Conservation (phyloP, 768 basidiomycete species). For the Calvatia gigantea region DNA sequence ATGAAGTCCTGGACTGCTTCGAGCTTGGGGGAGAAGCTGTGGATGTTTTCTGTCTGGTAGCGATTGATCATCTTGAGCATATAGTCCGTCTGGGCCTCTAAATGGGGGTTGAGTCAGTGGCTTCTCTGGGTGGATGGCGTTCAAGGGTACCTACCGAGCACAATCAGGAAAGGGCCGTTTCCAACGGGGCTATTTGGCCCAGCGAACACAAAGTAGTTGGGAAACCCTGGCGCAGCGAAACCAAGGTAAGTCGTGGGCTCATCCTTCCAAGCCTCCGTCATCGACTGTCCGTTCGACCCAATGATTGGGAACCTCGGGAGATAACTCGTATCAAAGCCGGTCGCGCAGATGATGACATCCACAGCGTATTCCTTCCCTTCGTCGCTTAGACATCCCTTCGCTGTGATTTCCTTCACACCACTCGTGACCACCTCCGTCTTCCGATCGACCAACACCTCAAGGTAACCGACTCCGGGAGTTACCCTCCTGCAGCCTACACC, state of each 20-base stretch:
- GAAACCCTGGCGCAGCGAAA: slow-evolving; percentile 24
- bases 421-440: slow-evolving; percentile 26
- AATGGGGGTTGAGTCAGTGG: neutral
- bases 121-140: neutral
- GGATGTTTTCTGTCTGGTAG: slow-evolving; percentile 30
- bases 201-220: slow-evolving; percentile 26
- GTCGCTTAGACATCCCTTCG: slow-evolving; percentile 20
- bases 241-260: slow-evolving; percentile 25
- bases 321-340: slow-evolving; percentile 29
- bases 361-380: slow-evolving; percentile 24
- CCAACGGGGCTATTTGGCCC: slow-evolving; percentile 29
- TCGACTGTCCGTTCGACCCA: slow-evolving; percentile 20
- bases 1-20: slow-evolving; percentile 29
- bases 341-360: slow-evolving; percentile 30
- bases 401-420: slow-evolving; percentile 24
- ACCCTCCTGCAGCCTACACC: slow-evolving; percentile 28
- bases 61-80: slow-evolving; percentile 25
- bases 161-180: slow-evolving; percentile 23
- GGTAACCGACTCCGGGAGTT: slow-evolving; percentile 27
- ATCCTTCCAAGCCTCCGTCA: slow-evolving; percentile 26
- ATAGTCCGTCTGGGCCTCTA: slow-evolving; percentile 29
- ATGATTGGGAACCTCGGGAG: slow-evolving; percentile 27
- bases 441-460: slow-evolving; percentile 24
- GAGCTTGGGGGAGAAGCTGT: slow-evolving; percentile 26
- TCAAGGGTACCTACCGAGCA: slow-evolving; percentile 19